Base-by-base conservation (phyloP, 495 filamentous ascomycete genomes). In the Neurospora sublineolata region DNA sequence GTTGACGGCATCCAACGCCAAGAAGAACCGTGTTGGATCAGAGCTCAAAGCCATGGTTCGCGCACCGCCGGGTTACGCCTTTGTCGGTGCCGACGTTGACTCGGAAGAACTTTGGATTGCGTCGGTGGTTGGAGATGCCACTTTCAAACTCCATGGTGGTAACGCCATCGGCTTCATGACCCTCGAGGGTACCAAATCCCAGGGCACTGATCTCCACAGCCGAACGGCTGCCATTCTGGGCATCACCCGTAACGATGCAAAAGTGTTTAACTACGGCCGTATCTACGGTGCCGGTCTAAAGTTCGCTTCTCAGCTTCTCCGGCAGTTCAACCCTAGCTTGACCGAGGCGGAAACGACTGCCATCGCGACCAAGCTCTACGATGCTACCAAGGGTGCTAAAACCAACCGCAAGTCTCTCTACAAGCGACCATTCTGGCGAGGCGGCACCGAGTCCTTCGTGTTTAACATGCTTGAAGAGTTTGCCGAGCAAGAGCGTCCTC, bases 81-180 rank as follows among this genome's bases (percentile, higher is more conserved):
- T 99, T 80, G 95, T 99, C 68, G 95, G 95, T 39, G 95, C 96
- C 4, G 95, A 99, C 80, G 95, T 99, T 8, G 95, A 99, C 76
- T 97, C 94, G n/a, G 91, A 99, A 79, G 95, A 99, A 81, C 86
- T 99, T 38, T 99, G 95, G 95, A 99, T 99, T 76, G 95, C 95
- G 8, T 94, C 92, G 80, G 86, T 99, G 5, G 89, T 99, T 38
- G 95, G 95, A 27, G 95, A 99, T 81, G 91, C 95, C 14, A 92
- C 94, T 69, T 98, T 99, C 80, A 89, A 91, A 74, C 83, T 98
- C 3, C 95, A 99, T 74, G 95, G 95, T 71, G 96, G 95, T 67
- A 97, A 97, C 75, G 96, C 95, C 5, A 91, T 98, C 70, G 95
- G 96, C 9, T 99, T 99, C 83, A 99, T 99, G 95, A 98, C 96